phyloP scores from a whole-genome alignment of 176 grass and related monocot species.

The Triticum aestivum region DNA sequence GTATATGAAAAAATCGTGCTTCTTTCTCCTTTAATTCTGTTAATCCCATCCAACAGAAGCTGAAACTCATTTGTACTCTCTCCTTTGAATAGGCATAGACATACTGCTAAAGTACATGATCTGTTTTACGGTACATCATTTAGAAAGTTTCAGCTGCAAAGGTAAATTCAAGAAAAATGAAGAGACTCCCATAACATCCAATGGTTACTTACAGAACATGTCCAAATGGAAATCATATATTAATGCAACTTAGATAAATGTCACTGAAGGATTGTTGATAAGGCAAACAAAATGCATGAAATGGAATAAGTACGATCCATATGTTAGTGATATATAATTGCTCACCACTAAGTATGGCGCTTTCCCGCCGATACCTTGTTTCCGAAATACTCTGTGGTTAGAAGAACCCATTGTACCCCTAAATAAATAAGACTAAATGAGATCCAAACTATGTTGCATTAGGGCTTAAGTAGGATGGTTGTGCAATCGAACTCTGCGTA shows the following conservation, averaged over 20 bases:
- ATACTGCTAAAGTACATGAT: background rate
- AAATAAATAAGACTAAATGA: background rate
- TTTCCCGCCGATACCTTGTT: slow-evolving; percentile 34
- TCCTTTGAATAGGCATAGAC: background rate
- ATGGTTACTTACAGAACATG: background rate
- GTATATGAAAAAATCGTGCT: background rate
- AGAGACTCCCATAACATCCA: background rate
- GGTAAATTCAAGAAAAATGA: slow-evolving; percentile 1
- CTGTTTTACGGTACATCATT: background rate
- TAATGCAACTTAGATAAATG: background rate
- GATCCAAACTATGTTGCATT: background rate
- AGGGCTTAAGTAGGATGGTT: background rate
- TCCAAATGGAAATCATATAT: background rate
- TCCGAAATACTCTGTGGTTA: slow-evolving; percentile 37
- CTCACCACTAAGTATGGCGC: slow-evolving; percentile 45
- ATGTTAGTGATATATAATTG: background rate
- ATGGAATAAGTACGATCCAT: background rate
- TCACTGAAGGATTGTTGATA: background rate
- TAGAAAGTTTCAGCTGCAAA: background rate
- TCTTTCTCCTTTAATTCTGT: background rate
- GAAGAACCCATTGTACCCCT: slow-evolving; percentile 57
- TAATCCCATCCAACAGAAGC: background rate
- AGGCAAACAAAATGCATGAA: background rate
- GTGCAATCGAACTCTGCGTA: background rate
- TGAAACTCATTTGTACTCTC: background rate